Conservation (phyloP, 2,329 filamentous ascomycete genomes). For the Westerdykella ornata region DNA sequence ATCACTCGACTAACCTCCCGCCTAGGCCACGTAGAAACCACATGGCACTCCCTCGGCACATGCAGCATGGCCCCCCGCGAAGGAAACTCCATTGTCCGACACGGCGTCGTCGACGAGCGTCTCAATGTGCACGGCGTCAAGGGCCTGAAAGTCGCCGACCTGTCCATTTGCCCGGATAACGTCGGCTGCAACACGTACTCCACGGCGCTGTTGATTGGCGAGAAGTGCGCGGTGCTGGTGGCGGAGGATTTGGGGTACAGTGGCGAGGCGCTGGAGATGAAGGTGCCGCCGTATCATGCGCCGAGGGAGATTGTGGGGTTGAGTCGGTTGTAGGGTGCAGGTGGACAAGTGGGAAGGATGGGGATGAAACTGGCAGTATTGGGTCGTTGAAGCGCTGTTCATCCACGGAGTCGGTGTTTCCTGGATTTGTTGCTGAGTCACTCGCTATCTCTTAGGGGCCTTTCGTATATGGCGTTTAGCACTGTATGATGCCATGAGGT, state of each 20-base stretch:
- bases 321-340: conserved; percentile 37
- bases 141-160: conserved; percentile 69
- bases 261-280: conserved; percentile 69
- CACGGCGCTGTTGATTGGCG: conserved; percentile 67
- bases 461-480: too few species aligned
- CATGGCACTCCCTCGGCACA: conserved; percentile 62
- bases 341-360: background rate
- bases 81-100: conserved; percentile 73
- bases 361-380: background rate
- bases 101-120: conserved; percentile 69
- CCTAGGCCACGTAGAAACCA: conserved; percentile 61
- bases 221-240: conserved; percentile 64
- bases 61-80: conserved; percentile 71
- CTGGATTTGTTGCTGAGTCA: too few species aligned
- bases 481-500: too few species aligned
- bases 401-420: too few species aligned
- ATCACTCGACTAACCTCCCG: background rate
- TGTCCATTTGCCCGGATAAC: conserved; percentile 72
- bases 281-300: conserved; percentile 50
- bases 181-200: conserved; percentile 57
- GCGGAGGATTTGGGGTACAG: conserved; percentile 70
- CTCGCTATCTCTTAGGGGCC: too few species aligned
- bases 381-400: background rate
- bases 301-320: conserved; percentile 41
- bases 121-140: conserved; percentile 72